A percentile compares a stretch with the other conserved stretches of the same genome.
Conservation (phyloP, 2,329 filamentous ascomycete genomes). For the Metarhizium sp. region DNA sequence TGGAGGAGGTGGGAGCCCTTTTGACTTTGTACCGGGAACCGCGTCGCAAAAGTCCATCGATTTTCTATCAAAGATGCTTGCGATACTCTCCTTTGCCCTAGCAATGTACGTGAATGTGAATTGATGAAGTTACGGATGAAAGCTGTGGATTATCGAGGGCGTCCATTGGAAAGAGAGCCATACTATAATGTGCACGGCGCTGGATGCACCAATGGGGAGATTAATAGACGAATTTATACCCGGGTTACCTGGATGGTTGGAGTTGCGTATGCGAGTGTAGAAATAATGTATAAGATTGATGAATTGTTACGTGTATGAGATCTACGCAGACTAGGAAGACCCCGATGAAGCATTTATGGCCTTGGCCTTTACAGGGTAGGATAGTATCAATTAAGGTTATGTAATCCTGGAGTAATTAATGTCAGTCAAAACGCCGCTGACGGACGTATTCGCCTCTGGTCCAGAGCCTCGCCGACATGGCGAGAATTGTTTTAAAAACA, state of each 20-base stretch:
- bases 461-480: too few species aligned
- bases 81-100: neutral
- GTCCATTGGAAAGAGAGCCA: neutral
- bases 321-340: too few species aligned
- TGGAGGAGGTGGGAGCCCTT: slow-evolving; percentile 14
- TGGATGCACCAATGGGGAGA: neutral
- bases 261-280: neutral
- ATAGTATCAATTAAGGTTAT: too few species aligned
- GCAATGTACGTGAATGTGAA: neutral
- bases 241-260: neutral
- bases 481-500: too few species aligned
- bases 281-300: neutral
- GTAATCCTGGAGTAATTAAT: too few species aligned
- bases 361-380: too few species aligned
- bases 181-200: neutral
- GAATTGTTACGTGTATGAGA: too few species aligned
- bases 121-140: neutral
- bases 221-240: neutral
- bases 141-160: neutral
- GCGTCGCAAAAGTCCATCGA: neutral
- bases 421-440: too few species aligned
- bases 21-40: slow-evolving; percentile 7
- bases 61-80: neutral
- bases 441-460: too few species aligned
- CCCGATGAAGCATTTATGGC: too few species aligned